Percentiles rank a stretch among this genome's conserved stretches.
These are phyloP conservation scores for Platismatia glauca DNA, from an alignment of 495 filamentous ascomycete genomes.

Conservation along the genomic window DNA sequence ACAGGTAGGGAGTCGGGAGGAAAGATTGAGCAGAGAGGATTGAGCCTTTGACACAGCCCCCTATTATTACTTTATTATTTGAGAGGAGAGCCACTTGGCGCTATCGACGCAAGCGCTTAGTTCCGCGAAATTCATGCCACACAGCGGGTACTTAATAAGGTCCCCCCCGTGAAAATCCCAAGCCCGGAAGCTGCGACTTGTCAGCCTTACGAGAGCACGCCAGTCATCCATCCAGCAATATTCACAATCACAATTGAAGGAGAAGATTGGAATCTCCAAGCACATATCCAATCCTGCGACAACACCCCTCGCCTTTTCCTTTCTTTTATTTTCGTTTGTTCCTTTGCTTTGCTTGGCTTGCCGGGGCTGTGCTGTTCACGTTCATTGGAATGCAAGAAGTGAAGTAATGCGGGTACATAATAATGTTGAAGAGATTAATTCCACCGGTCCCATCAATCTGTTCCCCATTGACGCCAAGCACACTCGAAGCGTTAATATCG, in stretches of 20 bases:
- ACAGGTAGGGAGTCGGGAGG: too few species aligned
- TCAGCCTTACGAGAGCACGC: conserved; percentile 4
- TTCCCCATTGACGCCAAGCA: not conserved
- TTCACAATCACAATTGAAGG: not conserved
- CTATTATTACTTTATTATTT: too few species aligned
- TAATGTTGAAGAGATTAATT: conserved; percentile 1
- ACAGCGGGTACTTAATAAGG: conserved; percentile 5
- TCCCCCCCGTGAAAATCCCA: conserved; percentile 1
- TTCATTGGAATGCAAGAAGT: not conserved
- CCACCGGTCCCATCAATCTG: not conserved
- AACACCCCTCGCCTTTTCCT: not conserved
- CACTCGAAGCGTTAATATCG: not conserved
- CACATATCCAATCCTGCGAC: not conserved
- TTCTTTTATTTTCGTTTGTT: not conserved
- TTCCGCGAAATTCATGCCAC: not conserved
- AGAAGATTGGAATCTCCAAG: too few species aligned
- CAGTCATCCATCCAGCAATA: too few species aligned
- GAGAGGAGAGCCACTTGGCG: conserved; percentile 2
- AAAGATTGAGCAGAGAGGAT: too few species aligned
- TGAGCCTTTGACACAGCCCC: conserved; percentile 3
- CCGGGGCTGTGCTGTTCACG: too few species aligned
- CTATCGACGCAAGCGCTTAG: conserved; percentile 2
- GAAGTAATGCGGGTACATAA: not conserved
- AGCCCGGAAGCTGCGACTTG: conserved; percentile 2
- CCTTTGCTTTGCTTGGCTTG: too few species aligned